phyloP scores from a whole-genome alignment of 306 rosid species.

The Pterocarpus santalinus region DNA sequence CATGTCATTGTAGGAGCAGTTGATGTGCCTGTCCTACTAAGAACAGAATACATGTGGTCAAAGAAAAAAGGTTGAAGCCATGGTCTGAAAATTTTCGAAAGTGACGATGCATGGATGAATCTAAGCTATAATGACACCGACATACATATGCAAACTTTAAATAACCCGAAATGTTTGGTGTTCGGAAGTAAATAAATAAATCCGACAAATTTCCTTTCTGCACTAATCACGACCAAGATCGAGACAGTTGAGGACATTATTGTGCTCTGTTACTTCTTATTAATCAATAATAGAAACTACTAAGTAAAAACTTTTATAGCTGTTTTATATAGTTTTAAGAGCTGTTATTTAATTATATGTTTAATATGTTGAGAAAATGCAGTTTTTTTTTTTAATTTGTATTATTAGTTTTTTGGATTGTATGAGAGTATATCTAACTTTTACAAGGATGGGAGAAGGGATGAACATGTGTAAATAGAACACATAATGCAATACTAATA shows the following conservation, averaged over 20 bases:
- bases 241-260: conserved; percentile 26
- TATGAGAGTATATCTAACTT: too few relatives aligned
- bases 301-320: too few relatives aligned
- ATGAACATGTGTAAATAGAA: too few relatives aligned
- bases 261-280: not conserved
- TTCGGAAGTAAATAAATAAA: conserved; percentile 36
- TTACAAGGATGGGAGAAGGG: too few relatives aligned
- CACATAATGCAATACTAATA: too few relatives aligned
- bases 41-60: conserved; percentile 23
- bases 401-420: too few relatives aligned
- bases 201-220: conserved; percentile 38
- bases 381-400: too few relatives aligned
- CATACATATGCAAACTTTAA: conserved; percentile 32
- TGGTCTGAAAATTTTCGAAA: conserved; percentile 8
- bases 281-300: too few relatives aligned
- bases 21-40: conserved; percentile 36
- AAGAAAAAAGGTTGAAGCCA: conserved; percentile 3
- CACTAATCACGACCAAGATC: conserved; percentile 12
- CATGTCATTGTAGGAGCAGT: conserved; percentile 36
- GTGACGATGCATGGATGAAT: conserved; percentile 17
- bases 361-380: too few relatives aligned
- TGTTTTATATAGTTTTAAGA: too few relatives aligned
- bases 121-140: conserved; percentile 14
- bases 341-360: too few relatives aligned
- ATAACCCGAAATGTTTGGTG: conserved; percentile 47